Percentiles rank a stretch among this genome's conserved stretches.
phyloP scores from a whole-genome alignment of 495 filamentous ascomycete genomes.

The Lindgomyces ingoldianus region DNA sequence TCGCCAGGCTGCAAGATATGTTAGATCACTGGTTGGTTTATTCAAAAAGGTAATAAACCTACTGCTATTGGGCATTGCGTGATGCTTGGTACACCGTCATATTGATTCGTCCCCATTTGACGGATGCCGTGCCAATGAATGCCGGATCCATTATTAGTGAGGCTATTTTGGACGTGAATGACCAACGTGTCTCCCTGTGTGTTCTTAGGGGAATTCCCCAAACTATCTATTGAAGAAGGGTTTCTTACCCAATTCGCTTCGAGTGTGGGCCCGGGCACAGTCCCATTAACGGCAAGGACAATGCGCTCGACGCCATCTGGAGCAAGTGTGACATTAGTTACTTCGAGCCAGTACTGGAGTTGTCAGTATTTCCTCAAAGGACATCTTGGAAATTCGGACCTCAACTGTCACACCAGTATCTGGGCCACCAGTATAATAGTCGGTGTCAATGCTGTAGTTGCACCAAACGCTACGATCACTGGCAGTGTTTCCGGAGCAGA shows the following conservation, averaged over 20 bases:
- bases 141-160: constrained; percentile 44
- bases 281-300: constrained; percentile 30
- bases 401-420: constrained; percentile 30
- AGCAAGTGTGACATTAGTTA: constrained; percentile 23
- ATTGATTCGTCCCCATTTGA: constrained; percentile 61
- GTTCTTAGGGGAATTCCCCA: constrained; percentile 26
- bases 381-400: constrained; percentile 13
- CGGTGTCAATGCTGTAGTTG: constrained; percentile 29
- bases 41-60: constrained; percentile 41
- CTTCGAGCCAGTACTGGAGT: constrained; percentile 28
- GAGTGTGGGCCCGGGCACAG: constrained; percentile 28
- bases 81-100: constrained; percentile 64
- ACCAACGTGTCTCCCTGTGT: constrained; percentile 38
- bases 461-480: constrained; percentile 30
- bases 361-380: background rate
- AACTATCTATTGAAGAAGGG: background rate
- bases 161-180: constrained; percentile 40
- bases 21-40: too few species aligned
- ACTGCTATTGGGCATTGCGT: constrained; percentile 71
- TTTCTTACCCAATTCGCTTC: constrained; percentile 15
- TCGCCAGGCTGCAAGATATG: too few species aligned
- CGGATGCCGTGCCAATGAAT: constrained; percentile 70
- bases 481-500: constrained; percentile 22
- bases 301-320: constrained; percentile 25
- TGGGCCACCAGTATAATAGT: constrained; percentile 27